These are phyloP conservation scores for Penicillium steckii DNA, from an alignment of 495 filamentous ascomycete genomes.

Conservation along the genomic window DNA sequence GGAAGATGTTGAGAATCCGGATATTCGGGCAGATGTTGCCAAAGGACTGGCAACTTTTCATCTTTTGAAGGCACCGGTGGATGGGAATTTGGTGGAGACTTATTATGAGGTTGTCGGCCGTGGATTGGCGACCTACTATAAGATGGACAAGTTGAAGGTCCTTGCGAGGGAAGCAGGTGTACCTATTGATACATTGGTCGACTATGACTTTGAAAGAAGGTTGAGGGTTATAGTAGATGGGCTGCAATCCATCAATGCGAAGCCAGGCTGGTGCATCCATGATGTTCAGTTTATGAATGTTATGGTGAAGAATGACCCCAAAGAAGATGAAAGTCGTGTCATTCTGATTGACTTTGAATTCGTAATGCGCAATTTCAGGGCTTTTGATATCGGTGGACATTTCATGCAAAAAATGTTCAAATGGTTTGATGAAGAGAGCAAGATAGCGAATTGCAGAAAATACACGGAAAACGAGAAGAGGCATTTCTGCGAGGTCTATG, in stretches of 20 bases:
- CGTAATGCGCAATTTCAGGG: conserved; percentile 31
- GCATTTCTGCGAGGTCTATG: conserved; percentile 31
- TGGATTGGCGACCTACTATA: conserved; percentile 20
- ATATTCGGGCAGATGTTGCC: conserved; percentile 30
- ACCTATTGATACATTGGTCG: conserved; percentile 22
- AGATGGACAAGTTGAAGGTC: conserved; percentile 25
- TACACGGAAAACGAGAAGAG: conserved; percentile 33
- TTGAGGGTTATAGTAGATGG: conserved; percentile 17
- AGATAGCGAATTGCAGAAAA: conserved; percentile 25
- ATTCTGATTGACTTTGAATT: conserved; percentile 33
- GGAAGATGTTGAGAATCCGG: conserved; percentile 27
- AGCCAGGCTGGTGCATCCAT: conserved; percentile 32
- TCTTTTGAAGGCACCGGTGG: conserved; percentile 13
- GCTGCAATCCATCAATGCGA: conserved; percentile 23
- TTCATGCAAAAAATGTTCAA: conserved; percentile 39
- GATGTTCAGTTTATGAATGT: conserved; percentile 34
- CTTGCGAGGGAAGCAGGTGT: conserved; percentile 27
- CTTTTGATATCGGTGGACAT: conserved; percentile 34
- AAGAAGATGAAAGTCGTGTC: conserved; percentile 25
- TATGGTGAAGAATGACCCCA: conserved; percentile 24
- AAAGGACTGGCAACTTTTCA: conserved; percentile 24
- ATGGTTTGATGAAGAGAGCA: conserved; percentile 33
- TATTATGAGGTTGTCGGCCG: conserved; percentile 21
- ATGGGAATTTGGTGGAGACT: conserved; percentile 15
- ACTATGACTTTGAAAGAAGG: conserved; percentile 24